These are phyloP conservation scores for Cytospora leucostoma DNA, from an alignment of 2,329 filamentous ascomycete genomes.

Conservation along the genomic window DNA sequence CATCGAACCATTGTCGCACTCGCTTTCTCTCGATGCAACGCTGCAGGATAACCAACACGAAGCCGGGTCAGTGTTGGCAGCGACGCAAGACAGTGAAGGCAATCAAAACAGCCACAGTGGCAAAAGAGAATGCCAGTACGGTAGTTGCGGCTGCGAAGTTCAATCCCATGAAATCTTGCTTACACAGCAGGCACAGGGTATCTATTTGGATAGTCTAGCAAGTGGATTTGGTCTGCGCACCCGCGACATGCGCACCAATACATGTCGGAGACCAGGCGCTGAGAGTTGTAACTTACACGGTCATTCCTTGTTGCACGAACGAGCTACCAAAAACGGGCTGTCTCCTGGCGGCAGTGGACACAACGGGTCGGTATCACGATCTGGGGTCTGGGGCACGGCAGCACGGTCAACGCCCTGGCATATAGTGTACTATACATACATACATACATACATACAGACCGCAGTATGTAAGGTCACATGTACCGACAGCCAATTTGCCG, in stretches of 20 bases:
- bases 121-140: slow-evolving; percentile 3
- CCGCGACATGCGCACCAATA: slow-evolving; percentile 11
- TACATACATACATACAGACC: no score
- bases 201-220: neutral
- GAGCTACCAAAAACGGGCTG: neutral
- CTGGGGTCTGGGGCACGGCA: slow-evolving; percentile 5
- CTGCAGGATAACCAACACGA: slow-evolving; percentile 18
- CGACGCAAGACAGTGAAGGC: slow-evolving; percentile 11
- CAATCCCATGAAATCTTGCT: neutral
- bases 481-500: slow-evolving; percentile 16
- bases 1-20: slow-evolving; percentile 24
- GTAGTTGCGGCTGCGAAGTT: slow-evolving; percentile 11
- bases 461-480: neutral
- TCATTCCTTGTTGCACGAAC: slow-evolving; percentile 6
- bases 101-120: slow-evolving; percentile 20
- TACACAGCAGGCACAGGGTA: neutral
- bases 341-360: slow-evolving; percentile 4
- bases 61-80: slow-evolving; percentile 16
- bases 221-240: slow-evolving; percentile 3
- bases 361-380: slow-evolving; percentile 22
- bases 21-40: slow-evolving; percentile 18
- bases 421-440: neutral
- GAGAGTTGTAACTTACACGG: slow-evolving; percentile 1
- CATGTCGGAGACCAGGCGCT: slow-evolving; percentile 5
- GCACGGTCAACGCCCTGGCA: slow-evolving; percentile 5